These are phyloP conservation scores for Diplosphaera chodatii DNA, from an alignment of 139 green algal genomes.

Conservation along the genomic window DNA sequence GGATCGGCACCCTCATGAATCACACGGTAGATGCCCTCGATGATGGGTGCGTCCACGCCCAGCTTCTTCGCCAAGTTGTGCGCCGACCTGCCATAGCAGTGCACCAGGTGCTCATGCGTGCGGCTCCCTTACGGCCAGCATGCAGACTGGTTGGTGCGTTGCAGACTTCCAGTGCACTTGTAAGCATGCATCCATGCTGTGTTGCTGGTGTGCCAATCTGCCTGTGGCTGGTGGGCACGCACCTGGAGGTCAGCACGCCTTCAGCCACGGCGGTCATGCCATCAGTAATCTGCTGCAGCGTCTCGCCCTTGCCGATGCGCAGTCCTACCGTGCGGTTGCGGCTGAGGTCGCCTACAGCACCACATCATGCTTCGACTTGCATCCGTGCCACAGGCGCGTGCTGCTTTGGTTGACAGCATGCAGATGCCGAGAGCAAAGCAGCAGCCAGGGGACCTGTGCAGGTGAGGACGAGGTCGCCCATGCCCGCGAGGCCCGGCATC, in stretches of 20 bases:
- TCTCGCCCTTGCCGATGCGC: slow-evolving; percentile 53
- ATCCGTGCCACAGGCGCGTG: too few relatives aligned
- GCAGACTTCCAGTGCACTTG: too few relatives aligned
- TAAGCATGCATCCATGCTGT: too few relatives aligned
- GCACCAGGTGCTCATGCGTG: too few relatives aligned
- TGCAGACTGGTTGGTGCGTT: too few relatives aligned
- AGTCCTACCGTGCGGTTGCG: slow-evolving; percentile 58
- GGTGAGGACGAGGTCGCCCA: slow-evolving; percentile 84
- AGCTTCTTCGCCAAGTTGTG: slow-evolving; percentile 45
- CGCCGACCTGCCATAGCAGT: slow-evolving; percentile 37
- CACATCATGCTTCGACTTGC: too few relatives aligned
- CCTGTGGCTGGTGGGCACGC: too few relatives aligned
- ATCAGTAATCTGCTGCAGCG: slow-evolving; percentile 38
- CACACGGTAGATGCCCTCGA: slow-evolving; percentile 71
- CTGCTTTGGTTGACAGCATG: too few relatives aligned
- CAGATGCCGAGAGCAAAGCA: too few relatives aligned
- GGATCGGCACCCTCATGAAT: slow-evolving; percentile 55
- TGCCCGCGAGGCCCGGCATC: slow-evolving; percentile 67
- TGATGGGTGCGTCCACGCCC: slow-evolving; percentile 66
- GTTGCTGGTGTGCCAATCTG: too few relatives aligned
- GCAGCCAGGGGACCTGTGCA: slow-evolving; percentile 60
- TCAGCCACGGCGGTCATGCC: slow-evolving; percentile 71
- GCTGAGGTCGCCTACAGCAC: slow-evolving; percentile 41
- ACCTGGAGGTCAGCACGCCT: slow-evolving; percentile 66
- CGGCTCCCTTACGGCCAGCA: too few relatives aligned